Conservation (phyloP, 2,329 filamentous ascomycete species). For the Pestalotiopsis sp. region DNA sequence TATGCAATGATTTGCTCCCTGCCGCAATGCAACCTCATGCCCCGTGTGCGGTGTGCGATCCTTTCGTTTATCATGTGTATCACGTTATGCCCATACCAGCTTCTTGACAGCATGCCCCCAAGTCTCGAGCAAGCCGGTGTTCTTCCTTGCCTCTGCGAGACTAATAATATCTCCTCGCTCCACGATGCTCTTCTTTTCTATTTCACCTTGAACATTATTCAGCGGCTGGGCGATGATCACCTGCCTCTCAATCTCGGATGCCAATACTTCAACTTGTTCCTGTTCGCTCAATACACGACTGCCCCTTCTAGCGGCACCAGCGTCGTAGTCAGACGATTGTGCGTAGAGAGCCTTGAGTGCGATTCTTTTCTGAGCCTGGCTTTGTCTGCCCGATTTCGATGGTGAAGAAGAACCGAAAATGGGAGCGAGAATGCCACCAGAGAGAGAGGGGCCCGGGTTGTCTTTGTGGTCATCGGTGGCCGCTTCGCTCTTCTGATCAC, state of each 20-base stretch:
- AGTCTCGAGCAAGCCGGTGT: constrained; percentile 84
- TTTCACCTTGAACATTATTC: constrained; percentile 40
- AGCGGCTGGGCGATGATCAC: constrained; percentile 52
- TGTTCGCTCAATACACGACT: constrained; percentile 53
- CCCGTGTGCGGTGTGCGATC: neutral
- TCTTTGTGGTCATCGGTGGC: neutral
- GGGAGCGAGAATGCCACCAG: constrained; percentile 33
- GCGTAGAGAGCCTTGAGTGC: constrained; percentile 59
- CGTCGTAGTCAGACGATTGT: constrained; percentile 57
- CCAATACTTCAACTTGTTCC: constrained; percentile 65
- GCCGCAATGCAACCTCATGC: neutral
- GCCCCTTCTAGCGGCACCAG: constrained; percentile 1
- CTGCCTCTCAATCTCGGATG: constrained; percentile 75
- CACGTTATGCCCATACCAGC: constrained; percentile 74
- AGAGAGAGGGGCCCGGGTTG: constrained; percentile 7
- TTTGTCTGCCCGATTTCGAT: constrained; percentile 16
- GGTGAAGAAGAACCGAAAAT: constrained; percentile 39
- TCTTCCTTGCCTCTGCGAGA: constrained; percentile 81
- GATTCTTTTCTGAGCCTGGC: constrained; percentile 41
- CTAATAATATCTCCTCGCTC: constrained; percentile 76
- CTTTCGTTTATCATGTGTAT: neutral
- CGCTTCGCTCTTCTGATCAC: constrained; percentile 7
- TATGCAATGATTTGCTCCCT: neutral
- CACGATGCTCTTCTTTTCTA: constrained; percentile 48
- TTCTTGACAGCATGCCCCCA: constrained; percentile 90